phyloP scores from a whole-genome alignment of 2,329 filamentous ascomycete genomes.

The Scedosporium aurantiacum region DNA sequence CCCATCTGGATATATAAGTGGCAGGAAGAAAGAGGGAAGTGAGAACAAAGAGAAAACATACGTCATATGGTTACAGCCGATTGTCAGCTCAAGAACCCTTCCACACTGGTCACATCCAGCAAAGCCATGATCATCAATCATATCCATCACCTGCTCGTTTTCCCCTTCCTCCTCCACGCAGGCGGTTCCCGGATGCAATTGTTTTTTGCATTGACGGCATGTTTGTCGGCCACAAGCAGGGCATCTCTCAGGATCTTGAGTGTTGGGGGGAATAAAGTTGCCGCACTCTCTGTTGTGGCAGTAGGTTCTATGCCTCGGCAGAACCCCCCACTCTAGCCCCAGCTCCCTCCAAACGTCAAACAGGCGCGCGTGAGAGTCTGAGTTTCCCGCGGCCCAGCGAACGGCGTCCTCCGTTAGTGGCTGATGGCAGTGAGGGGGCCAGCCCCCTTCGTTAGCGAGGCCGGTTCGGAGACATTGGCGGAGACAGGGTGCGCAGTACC shows the following conservation, averaged over 20 bases:
- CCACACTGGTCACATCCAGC: conserved; percentile 44
- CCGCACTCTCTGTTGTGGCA: conserved; percentile 10
- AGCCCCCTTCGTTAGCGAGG: conserved; percentile 6
- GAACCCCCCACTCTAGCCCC: conserved; percentile 9
- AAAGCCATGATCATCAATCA: conserved; percentile 39
- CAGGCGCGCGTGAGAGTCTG: background rate
- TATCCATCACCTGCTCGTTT: conserved; percentile 17
- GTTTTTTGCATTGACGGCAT: conserved; percentile 7
- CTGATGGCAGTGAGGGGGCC: conserved; percentile 11
- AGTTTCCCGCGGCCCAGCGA: background rate
- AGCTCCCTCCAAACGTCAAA: conserved; percentile 8
- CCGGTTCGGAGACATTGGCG: conserved; percentile 9
- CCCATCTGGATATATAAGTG: background rate
- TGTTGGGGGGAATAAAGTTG: conserved; percentile 9
- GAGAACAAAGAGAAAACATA: conserved; percentile 20
- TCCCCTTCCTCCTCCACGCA: conserved; percentile 9
- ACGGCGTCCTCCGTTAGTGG: conserved; percentile 8
- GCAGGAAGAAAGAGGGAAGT: background rate
- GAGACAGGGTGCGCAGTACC: conserved; percentile 10
- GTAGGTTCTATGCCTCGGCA: conserved; percentile 6
- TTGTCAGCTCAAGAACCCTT: conserved; percentile 47
- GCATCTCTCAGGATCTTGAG: conserved; percentile 1
- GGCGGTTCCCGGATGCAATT: conserved; percentile 10
- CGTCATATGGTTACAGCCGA: conserved; percentile 57
- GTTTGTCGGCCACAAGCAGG: conserved; percentile 8